These are phyloP conservation scores for Usnea hakonensis DNA, from an alignment of 495 filamentous ascomycete species.

Conservation along the genomic window DNA sequence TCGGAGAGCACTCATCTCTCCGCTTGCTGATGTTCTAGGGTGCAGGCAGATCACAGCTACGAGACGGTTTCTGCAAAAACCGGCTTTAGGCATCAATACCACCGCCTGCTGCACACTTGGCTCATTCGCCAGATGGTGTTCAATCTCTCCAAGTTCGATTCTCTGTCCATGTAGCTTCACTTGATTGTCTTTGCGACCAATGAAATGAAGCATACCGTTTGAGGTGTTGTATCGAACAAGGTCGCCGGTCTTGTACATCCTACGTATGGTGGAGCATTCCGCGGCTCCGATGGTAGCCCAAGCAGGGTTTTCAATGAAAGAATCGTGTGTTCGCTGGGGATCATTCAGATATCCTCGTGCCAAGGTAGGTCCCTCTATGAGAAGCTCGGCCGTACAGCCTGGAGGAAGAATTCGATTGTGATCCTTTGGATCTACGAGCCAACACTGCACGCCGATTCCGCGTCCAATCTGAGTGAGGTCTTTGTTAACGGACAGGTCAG, in stretches of 20 bases:
- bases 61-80: constrained; percentile 35
- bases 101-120: constrained; percentile 41
- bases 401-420: constrained; percentile 41
- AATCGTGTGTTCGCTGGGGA: constrained; percentile 41
- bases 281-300: constrained; percentile 26
- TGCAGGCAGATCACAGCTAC: constrained; percentile 30
- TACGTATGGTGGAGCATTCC: constrained; percentile 24
- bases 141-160: constrained; percentile 31
- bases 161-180: constrained; percentile 30
- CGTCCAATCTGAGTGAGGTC: constrained; percentile 41
- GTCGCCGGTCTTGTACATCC: constrained; percentile 31
- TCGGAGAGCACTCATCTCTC: not conserved
- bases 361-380: constrained; percentile 42
- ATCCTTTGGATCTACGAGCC: constrained; percentile 49
- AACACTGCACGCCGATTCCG: constrained; percentile 40
- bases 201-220: constrained; percentile 23
- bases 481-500: constrained; percentile 6
- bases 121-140: constrained; percentile 32
- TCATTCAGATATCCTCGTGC: constrained; percentile 49
- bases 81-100: constrained; percentile 38
- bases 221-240: constrained; percentile 24
- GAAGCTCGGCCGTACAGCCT: constrained; percentile 48
- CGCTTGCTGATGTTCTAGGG: not conserved
- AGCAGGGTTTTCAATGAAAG: constrained; percentile 37
- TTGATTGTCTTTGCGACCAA: constrained; percentile 32